Evolutionary conservation across 176 grass and related monocot species (phyloP), one percentile per base, ranked within the genome.

Genomic region (Bothriochloa decipiens): DNA sequence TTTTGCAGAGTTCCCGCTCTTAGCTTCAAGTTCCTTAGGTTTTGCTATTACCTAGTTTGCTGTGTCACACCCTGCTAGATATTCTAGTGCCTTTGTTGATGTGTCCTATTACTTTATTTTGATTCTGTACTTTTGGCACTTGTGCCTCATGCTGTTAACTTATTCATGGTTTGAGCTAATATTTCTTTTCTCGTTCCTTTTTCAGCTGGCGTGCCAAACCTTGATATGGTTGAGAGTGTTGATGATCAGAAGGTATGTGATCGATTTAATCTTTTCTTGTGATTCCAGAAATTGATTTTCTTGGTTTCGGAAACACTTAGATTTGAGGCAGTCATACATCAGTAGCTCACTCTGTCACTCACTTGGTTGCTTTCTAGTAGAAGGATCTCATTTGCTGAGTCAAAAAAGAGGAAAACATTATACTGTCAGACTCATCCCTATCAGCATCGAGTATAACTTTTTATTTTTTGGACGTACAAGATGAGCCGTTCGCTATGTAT

Each of bases 151-250:
- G 62, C 2, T 4, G 36, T 86, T 25, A 68, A 43, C 8, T 61
- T 33, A 23, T 37, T 78, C 61, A 33, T 32, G 52, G 27, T 65
- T 62, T 8, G 40, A 80, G 28, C 87, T 82, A 83, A 79, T 22
- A 0, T 57, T 78, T 87, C 15, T 64, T 40, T 52, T 88, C 37
- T 41, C 65, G 26, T 88, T 70, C 16, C 26, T 82, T 60, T 57
- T 85, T 69, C 79, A 98, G 96, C 89, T 94, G 89, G 89, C 6
- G 96, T 99, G 39, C 93, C 93, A 65, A 99, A 90, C 90, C 91
- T 99, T 75, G 84, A 89, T 72, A 99, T 94, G 91, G 83, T 99
- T 89, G 96, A 99, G 72, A 96, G 91, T 68, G 81, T 99, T 39
- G 96, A 99, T 71, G 93, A 99, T 55, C 66, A 92, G 75, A 99